Conservation (phyloP, 2,329 filamentous ascomycete species). For the Aspergillus pseudonomiae region DNA sequence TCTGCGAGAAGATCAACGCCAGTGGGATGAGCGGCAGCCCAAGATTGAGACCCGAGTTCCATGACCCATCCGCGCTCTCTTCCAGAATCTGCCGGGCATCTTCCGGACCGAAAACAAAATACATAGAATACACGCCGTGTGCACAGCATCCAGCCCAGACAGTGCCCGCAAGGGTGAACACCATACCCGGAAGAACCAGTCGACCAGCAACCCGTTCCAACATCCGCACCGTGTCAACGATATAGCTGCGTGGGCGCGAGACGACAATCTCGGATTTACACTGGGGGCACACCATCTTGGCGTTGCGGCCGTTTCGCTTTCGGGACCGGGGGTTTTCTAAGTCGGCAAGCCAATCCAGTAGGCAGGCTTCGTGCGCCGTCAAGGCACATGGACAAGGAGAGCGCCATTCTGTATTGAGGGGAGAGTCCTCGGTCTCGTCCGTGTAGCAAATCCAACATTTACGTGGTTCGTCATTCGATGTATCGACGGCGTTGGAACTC, state of each 20-base stretch:
- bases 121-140: conserved; percentile 65
- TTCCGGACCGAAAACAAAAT: conserved; percentile 66
- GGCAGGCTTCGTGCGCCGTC: conserved; percentile 84
- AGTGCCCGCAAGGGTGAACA: conserved; percentile 53
- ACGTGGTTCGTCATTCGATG: conserved; percentile 40
- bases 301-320: conserved; percentile 52
- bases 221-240: conserved; percentile 68
- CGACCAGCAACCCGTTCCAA: conserved; percentile 60
- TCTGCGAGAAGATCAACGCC: conserved; percentile 68
- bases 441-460: conserved; percentile 73
- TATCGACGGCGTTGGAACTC: conserved; percentile 16
- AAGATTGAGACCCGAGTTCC: conserved; percentile 57
- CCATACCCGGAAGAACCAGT: conserved; percentile 67
- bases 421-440: conserved; percentile 65
- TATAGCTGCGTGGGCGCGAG: conserved; percentile 70
- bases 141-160: conserved; percentile 56
- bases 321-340: conserved; percentile 67
- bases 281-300: conserved; percentile 79
- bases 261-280: conserved; percentile 83
- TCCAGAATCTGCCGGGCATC: conserved; percentile 61
- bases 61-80: conserved; percentile 38
- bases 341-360: conserved; percentile 92
- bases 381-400: conserved; percentile 89
- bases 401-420: conserved; percentile 70
- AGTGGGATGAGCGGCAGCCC: conserved; percentile 70